Evolutionary conservation across 495 filamentous ascomycete species (phyloP), one percentile per base, ranked within the genome.

Genomic region (Hypoxylon fragiforme): DNA sequence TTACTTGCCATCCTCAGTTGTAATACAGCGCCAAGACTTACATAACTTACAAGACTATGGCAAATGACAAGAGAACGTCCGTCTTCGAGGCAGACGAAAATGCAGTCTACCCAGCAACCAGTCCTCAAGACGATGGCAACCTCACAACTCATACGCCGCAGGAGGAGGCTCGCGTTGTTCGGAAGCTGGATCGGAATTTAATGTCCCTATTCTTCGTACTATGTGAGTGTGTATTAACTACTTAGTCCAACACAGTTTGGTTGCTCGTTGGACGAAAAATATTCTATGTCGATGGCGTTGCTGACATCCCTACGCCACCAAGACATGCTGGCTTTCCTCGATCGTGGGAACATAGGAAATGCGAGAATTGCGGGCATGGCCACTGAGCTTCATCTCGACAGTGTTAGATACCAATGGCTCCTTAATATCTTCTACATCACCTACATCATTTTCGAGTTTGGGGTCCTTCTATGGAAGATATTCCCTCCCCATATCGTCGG

Each of bases 351-450:
- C 57, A 74, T 77, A 15, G 74, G 73, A 14, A 77, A 77, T 54
- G 74, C 73, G 2, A 69, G 61, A 31, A 65, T 76, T 41, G 71
- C 70, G 6, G 66, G 68, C 14, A 61, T 76, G 57, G 58, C 58
- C 7, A 44, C 50, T 11, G 71, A 72, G 3, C 44, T 75, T 7
- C n/a, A 65, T 16, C 48, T 72, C 39, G 47, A 42, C 18, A 60
- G 57, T 22, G 36, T 50, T 8, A 34, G 60, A n/a, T 72, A 68
- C 40, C 62, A 53, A 44, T 91, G 86, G 86, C 72, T 90, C 9
- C 64, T 89, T 24, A 89, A 85, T 0, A 84, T 86, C 32, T 91
- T 89, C 65, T 89, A 89, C 62, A 84, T 81, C 21, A 62, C 76
- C 3, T 81, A 81, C 42, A 71, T 80, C 20, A 15, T 82, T 3